These are phyloP conservation scores for Monosporascus sp. DNA, from an alignment of 2,329 filamentous ascomycete genomes.

Conservation along the genomic window DNA sequence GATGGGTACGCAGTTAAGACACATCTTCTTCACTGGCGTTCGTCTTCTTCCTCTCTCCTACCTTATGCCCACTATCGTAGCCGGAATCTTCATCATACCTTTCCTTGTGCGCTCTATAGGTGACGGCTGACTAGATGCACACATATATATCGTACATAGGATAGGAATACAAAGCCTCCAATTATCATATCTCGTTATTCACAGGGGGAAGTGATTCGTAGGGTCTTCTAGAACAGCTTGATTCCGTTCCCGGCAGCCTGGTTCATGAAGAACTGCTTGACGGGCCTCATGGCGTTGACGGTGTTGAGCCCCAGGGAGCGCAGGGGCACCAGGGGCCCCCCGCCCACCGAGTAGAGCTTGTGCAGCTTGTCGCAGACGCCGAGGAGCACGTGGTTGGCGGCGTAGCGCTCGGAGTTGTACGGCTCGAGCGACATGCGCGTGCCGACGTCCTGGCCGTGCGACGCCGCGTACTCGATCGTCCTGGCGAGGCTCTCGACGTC, in stretches of 20 bases:
- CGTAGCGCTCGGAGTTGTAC: slow-evolving; percentile 78
- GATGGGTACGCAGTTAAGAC: no score
- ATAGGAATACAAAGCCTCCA: no score
- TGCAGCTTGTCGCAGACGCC: slow-evolving; percentile 86
- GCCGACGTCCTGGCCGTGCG: slow-evolving; percentile 84
- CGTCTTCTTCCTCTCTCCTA: no score
- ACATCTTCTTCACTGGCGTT: no score
- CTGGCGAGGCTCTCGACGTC: slow-evolving; percentile 76
- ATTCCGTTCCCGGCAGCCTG: slow-evolving; percentile 53
- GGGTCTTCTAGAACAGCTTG: slow-evolving; percentile 15
- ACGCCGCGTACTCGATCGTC: slow-evolving; percentile 70
- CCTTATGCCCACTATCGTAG: no score
- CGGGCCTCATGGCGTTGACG: slow-evolving; percentile 66
- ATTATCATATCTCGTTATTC: no score
- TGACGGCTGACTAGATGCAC: no score
- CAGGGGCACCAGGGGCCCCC: slow-evolving; percentile 73
- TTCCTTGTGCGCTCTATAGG: no score
- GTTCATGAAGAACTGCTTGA: slow-evolving; percentile 86
- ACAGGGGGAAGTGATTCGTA: no score
- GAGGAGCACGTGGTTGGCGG: slow-evolving; percentile 72
- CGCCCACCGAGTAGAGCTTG: slow-evolving; percentile 79
- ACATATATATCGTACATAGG: no score
- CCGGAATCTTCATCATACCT: no score
- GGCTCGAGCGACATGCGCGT: slow-evolving; percentile 70
- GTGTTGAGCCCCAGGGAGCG: slow-evolving; percentile 71